Evolutionary conservation across 805 yeast genomes (phyloP), one percentile per base, ranked within the genome.

Genomic region (Candida sphagnicola): DNA sequence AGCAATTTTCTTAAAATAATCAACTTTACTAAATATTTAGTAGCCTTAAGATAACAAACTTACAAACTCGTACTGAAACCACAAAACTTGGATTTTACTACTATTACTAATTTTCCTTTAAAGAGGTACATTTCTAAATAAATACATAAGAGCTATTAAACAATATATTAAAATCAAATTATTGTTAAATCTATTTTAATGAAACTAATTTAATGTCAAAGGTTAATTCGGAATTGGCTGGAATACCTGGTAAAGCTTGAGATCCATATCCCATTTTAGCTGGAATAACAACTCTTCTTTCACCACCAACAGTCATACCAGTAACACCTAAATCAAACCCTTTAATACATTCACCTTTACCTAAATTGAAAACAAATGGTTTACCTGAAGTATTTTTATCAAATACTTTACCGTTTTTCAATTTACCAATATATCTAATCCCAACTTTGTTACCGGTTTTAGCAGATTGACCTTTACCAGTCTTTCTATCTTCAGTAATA

Each of bases 261-360:
- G 84, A 84, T 50, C 99, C 99, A 70, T 93, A 93, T 41, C 96
- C 99, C 81, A 86, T 85, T 57, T 90, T 79, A 39, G 99, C 83
- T 54, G 99, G 99, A 51, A 93, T 88, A 45, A 88, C 78, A 51
- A 93, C 88, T 74, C 98, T 82, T 78, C 99, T 90, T 77, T 93
- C 99, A 61, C 98, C 98, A 58, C 96, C 96, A 60, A 87, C 95
- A 41, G 95, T 81, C 97, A 93, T 90, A 62, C 98, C 98, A 43
- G 91, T 89, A 55, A 93, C 93, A 76, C 99, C 99, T 57, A 91
- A 77, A 62, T 93, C 99, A 87, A 96, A 93, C 49, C 98, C 99
- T 67, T 87, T 87, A 75, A 93, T 93, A 53, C 95, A 97, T 71
- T 93, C 99, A 61, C 98, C 99, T 65, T 84, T 85, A 57, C 99